phyloP scores from a whole-genome alignment of 1,284 basidiomycete genomes.

The Tetrapyrgos nigripes region DNA sequence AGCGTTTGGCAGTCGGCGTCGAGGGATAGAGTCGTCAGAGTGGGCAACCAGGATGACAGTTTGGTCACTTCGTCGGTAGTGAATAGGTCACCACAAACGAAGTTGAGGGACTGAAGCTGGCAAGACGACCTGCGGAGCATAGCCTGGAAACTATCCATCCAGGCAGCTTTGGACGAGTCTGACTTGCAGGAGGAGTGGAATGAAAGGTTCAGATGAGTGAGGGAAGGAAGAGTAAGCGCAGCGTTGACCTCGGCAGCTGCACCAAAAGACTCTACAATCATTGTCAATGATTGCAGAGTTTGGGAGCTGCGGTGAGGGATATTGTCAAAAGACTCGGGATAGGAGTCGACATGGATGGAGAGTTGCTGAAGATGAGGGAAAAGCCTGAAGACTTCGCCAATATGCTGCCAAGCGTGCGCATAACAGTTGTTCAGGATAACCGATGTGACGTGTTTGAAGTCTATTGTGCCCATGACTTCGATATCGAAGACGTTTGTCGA shows the following conservation, averaged over 20 bases:
- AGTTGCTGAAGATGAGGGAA: background rate
- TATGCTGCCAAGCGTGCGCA: background rate
- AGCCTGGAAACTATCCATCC: background rate
- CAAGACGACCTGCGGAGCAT: background rate
- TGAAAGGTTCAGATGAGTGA: background rate
- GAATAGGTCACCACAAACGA: background rate
- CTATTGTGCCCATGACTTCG: background rate
- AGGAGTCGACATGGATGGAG: background rate
- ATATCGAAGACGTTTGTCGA: background rate
- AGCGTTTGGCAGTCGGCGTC: background rate
- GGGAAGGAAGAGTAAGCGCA: background rate
- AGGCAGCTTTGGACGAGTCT: background rate
- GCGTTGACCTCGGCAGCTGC: background rate
- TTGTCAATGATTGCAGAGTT: background rate
- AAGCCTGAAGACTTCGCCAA: background rate
- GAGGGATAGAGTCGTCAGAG: background rate
- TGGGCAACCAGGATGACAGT: background rate
- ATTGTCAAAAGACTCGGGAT: background rate
- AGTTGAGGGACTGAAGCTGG: background rate
- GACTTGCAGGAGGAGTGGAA: background rate
- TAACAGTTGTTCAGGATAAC: background rate
- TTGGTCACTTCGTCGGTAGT: background rate
- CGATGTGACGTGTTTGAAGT: background rate
- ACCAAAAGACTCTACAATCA: background rate
- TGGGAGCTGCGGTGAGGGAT: background rate